phyloP scores from a whole-genome alignment of 495 filamentous ascomycete species.

The Aspergillus nanangensis region DNA sequence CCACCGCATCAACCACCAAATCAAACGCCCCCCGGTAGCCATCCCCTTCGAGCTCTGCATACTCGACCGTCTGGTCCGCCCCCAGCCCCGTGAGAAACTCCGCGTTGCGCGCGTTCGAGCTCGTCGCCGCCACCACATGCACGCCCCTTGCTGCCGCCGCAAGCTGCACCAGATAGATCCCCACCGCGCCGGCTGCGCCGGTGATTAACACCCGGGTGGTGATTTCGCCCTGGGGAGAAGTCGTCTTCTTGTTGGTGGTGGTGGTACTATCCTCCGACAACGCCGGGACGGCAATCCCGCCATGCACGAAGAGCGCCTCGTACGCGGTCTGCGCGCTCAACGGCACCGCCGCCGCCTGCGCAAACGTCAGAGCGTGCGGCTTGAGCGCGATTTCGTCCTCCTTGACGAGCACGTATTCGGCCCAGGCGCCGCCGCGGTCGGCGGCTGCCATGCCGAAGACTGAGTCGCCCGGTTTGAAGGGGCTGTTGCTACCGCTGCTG shows the following conservation, averaged over 20 bases:
- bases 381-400: slow-evolving; percentile 23
- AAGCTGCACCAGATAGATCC: slow-evolving; percentile 31
- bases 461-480: slow-evolving; percentile 25
- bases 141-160: slow-evolving; percentile 18
- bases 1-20: slow-evolving; percentile 32
- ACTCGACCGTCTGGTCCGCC: slow-evolving; percentile 27
- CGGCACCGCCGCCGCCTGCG: slow-evolving; percentile 24
- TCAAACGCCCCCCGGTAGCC: slow-evolving; percentile 17
- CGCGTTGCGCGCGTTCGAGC: slow-evolving; percentile 23
- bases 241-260: background rate
- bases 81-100: slow-evolving; percentile 24
- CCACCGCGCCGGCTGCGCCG: slow-evolving; percentile 31
- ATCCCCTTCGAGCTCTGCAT: slow-evolving; percentile 10
- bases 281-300: slow-evolving; percentile 6
- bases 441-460: slow-evolving; percentile 29
- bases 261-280: background rate
- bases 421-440: slow-evolving; percentile 23
- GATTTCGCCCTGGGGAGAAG: no score
- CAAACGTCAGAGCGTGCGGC: slow-evolving; percentile 16
- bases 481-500: background rate
- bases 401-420: slow-evolving; percentile 23
- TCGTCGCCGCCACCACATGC: slow-evolving; percentile 23
- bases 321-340: slow-evolving; percentile 31
- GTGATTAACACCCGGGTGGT: slow-evolving; percentile 32
- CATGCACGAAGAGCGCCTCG: slow-evolving; percentile 30